phyloP scores from a whole-genome alignment of 495 filamentous ascomycete species.

The Massariosphaeria phaeospora region DNA sequence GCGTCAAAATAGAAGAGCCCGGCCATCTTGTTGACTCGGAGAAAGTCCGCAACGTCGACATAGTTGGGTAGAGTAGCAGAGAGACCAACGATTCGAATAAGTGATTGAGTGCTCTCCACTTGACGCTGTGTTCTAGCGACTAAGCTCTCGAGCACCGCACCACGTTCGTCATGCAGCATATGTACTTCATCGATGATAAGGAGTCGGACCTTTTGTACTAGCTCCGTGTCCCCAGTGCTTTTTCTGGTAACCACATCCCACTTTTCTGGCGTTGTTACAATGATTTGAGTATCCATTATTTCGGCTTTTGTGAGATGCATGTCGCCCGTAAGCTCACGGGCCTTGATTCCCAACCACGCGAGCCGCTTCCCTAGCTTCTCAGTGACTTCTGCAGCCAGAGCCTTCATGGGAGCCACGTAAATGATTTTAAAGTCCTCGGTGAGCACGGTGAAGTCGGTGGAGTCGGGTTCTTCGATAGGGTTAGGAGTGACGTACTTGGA shows the following conservation, averaged over 20 bases:
- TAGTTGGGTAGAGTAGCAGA: conserved; percentile 96
- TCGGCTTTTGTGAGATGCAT: conserved; percentile 98
- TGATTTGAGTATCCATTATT: conserved; percentile 92
- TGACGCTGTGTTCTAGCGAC: conserved; percentile 93
- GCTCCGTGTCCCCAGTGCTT: conserved; percentile 92
- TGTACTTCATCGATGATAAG: conserved; percentile 99
- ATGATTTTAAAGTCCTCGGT: conserved; percentile 94
- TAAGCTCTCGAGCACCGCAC: conserved; percentile 89
- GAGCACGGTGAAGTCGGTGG: conserved; percentile 69
- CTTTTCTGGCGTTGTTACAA: conserved; percentile 98
- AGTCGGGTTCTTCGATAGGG: conserved; percentile 66
- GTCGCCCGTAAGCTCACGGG: conserved; percentile 90
- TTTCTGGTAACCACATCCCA: conserved; percentile 98
- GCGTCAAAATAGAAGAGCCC: conserved; percentile 96
- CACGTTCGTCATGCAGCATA: conserved; percentile 97
- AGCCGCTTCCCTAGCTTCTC: conserved; percentile 92
- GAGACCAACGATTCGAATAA: conserved; percentile 92
- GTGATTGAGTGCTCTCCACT: conserved; percentile 93
- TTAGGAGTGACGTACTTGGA: conserved; percentile 76
- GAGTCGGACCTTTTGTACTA: conserved; percentile 93
- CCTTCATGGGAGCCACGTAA: conserved; percentile 98
- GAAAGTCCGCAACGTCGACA: conserved; percentile 90
- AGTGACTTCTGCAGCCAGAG: conserved; percentile 90
- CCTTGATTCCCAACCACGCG: conserved; percentile 83
- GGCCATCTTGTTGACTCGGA: conserved; percentile 89